phyloP scores from a whole-genome alignment of 2,329 filamentous ascomycete species.

The Neopestalotiopsis clavispora region DNA sequence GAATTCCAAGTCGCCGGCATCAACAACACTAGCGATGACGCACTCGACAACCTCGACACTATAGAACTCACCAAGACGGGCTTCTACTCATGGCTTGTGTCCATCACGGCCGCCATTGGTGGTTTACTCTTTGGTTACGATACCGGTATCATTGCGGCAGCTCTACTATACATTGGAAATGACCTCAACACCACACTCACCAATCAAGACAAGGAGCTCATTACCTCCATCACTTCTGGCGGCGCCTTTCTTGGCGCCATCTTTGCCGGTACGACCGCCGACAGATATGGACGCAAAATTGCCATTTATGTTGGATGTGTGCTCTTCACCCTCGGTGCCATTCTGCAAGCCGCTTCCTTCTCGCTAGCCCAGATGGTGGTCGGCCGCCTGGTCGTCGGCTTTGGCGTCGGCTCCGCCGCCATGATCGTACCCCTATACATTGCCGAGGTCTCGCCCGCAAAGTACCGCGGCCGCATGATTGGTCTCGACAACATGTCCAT shows the following conservation, averaged over 20 bases:
- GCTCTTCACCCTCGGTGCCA: constrained; percentile 43
- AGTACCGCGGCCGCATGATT: constrained; percentile 26
- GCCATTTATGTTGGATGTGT: constrained; percentile 46
- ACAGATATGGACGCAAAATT: constrained; percentile 44
- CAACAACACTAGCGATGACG: neutral
- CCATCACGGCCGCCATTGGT: constrained; percentile 11
- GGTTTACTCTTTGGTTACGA: constrained; percentile 16
- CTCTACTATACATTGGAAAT: constrained; percentile 43
- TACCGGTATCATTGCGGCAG: constrained; percentile 31
- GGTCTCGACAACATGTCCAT: constrained; percentile 27
- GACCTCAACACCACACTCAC: constrained; percentile 41
- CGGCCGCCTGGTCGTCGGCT: constrained; percentile 51
- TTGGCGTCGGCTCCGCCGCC: constrained; percentile 54
- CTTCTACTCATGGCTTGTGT: constrained; percentile 14
- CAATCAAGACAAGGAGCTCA: constrained; percentile 46
- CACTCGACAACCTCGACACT: constrained; percentile 7
- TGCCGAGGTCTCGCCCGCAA: constrained; percentile 27
- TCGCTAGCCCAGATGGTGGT: constrained; percentile 48
- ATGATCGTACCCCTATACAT: constrained; percentile 44
- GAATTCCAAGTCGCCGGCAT: neutral
- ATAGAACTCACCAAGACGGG: constrained; percentile 14
- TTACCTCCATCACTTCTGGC: constrained; percentile 29
- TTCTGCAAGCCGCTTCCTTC: constrained; percentile 41
- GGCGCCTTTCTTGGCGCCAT: constrained; percentile 51
- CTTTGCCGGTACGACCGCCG: constrained; percentile 40